Evolutionary conservation across 495 filamentous ascomycete genomes (phyloP).

Genomic region (Penicillium verhagenii): DNA sequence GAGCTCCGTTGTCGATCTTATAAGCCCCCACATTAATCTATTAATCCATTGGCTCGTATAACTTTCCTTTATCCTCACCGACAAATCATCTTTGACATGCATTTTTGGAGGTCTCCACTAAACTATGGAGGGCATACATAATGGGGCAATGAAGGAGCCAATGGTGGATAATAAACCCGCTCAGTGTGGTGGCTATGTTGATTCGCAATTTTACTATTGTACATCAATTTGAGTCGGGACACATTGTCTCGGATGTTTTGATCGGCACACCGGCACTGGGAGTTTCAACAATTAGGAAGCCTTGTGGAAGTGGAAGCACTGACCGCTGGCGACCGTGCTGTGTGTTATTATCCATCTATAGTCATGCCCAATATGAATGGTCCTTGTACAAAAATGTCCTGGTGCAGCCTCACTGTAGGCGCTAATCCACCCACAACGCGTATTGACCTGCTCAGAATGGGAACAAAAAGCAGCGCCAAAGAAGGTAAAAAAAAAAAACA

Average conservation of each 20-base stretch:
- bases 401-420: not conserved
- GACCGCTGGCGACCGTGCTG: slow-evolving; percentile 1
- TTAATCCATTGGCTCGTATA: not conserved
- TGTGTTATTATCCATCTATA: slow-evolving; percentile 26
- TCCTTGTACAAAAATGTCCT: slow-evolving; percentile 23
- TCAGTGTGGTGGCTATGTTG: not conserved
- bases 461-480: too few relatives aligned
- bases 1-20: not conserved
- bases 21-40: not conserved
- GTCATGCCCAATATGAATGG: slow-evolving; percentile 22
- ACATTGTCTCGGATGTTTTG: not conserved
- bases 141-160: not conserved
- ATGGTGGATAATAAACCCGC: not conserved
- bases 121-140: too few relatives aligned
- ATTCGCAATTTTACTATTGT: not conserved
- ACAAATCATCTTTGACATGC: not conserved
- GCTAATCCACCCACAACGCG: slow-evolving; percentile 5
- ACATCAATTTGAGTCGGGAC: not conserved
- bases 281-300: not conserved
- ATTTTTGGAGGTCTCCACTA: not conserved
- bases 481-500: not conserved
- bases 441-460: slow-evolving; percentile 4
- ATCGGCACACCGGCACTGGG: not conserved
- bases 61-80: not conserved
- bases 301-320: not conserved